Evolutionary conservation across 805 yeast species (phyloP), one percentile per base, ranked within the genome.

Genomic region (Candida taoyuanica): DNA sequence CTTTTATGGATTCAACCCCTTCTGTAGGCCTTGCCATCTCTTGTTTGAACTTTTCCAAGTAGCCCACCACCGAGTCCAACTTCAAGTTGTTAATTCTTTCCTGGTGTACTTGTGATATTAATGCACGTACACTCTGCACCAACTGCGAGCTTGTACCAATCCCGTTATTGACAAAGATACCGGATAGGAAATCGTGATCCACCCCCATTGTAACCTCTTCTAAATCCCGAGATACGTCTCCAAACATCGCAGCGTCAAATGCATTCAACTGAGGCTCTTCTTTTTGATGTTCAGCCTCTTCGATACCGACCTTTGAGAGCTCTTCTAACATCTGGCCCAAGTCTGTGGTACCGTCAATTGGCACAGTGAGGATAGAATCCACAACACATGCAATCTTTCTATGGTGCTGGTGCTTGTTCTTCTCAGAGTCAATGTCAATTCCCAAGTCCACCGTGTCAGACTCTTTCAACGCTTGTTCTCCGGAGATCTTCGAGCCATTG

Each of bases 401-500:
- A 62, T 93, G 98, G 30, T 80, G 75, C 47, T 74, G 40, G 74
- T 71, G 43, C 66, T 65, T 52, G 26, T 48, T 53, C 30, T 47
- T 60, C 41, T 70, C 74, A 30, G 65, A 62, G 52, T 80, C 84
- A 38, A 93, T 85, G 53, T 94, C 95, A 36, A 95, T 87, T 1
- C 99, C 99, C 38, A 93, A 65, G 53, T 91, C 94, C n/a, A 93
- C 71, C n/a, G 76, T 69, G 60, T 93, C 98, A 18, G 85, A 89
- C n/a, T 78, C 68, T 39, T 78, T 71, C 34, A 93, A 62, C 48
- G 80, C 85, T 16, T 74, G 76, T 31, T 77, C 82, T 36, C 53
- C 51, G 9, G 65, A 63, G 40, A 93, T 70, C 45, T 88, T 79
- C 29, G 64, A 68, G 24, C 80, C 85, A 59, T 93, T 93, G 34